A percentile compares a stretch with the other conserved stretches of the same genome.
phyloP scores from a whole-genome alignment of 2,329 filamentous ascomycete genomes.

The Karstenula rhodostoma region DNA sequence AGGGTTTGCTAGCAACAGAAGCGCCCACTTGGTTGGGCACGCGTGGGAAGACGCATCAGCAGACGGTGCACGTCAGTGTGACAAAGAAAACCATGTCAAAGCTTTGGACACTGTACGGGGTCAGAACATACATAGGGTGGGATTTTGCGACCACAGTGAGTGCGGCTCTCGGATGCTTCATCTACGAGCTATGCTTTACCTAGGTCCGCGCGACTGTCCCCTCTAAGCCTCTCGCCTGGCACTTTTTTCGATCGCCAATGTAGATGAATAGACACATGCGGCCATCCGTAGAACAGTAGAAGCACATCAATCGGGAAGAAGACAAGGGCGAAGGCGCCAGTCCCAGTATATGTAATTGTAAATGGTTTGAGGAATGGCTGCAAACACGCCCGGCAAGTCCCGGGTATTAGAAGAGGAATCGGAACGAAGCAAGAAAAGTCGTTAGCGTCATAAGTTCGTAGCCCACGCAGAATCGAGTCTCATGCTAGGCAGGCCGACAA shows the following conservation, averaged over 20 bases:
- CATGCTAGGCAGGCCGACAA: conserved; percentile 21
- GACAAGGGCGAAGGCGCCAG: conserved; percentile 6
- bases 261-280: conserved; percentile 5
- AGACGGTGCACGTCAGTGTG: background rate
- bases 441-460: conserved; percentile 41
- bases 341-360: conserved; percentile 20
- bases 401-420: conserved; percentile 20
- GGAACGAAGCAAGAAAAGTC: conserved; percentile 39
- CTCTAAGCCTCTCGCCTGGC: background rate
- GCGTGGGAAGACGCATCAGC: background rate
- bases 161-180: background rate
- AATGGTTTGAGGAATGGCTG: conserved; percentile 15
- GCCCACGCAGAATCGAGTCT: conserved; percentile 29
- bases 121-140: background rate
- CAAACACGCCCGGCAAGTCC: conserved; percentile 14
- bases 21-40: background rate
- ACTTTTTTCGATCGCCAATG: background rate
- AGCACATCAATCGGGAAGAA: background rate
- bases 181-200: background rate
- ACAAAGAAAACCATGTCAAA: background rate
- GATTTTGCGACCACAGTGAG: background rate
- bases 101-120: background rate
- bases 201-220: background rate
- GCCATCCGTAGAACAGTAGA: conserved; percentile 9
- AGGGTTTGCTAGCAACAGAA: background rate